Evolutionary conservation across 1,284 basidiomycete species (phyloP).

Genomic region (Cryptococcus sp.): DNA sequence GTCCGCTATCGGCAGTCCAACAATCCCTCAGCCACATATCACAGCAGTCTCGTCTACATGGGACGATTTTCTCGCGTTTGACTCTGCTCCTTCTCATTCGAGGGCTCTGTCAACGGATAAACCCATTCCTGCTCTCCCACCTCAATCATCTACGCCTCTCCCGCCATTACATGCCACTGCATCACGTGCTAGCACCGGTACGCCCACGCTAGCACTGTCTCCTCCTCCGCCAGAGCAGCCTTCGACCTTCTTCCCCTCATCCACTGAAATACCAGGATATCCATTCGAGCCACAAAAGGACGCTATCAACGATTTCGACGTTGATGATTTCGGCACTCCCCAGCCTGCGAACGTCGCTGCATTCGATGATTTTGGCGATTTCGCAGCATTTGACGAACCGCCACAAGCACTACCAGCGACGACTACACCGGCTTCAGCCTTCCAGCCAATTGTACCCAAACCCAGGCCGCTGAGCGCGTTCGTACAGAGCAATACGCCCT

Average conservation of each 20-base stretch:
- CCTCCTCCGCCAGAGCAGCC: slow-evolving; percentile 13
- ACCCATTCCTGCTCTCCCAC: neutral
- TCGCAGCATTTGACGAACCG: slow-evolving; percentile 24
- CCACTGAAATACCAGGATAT: neutral
- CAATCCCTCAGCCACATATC: slow-evolving; percentile 4
- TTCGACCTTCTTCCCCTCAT: neutral
- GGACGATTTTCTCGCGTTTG: slow-evolving; percentile 31
- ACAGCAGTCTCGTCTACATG: slow-evolving; percentile 19
- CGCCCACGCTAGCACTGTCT: slow-evolving; percentile 13
- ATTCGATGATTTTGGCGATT: slow-evolving; percentile 39
- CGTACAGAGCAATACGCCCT: neutral
- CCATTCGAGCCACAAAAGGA: slow-evolving; percentile 6
- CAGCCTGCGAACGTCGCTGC: slow-evolving; percentile 12
- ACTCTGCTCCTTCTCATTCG: neutral
- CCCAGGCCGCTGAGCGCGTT: too few species aligned
- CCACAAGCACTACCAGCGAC: neutral
- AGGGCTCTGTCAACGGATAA: neutral
- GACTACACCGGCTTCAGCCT: neutral
- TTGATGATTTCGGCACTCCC: slow-evolving; percentile 16
- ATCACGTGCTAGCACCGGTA: slow-evolving; percentile 2
- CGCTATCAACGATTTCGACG: slow-evolving; percentile 1
- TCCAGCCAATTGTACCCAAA: too few species aligned
- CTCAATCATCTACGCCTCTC: slow-evolving; percentile 1
- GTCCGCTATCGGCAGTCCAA: neutral
- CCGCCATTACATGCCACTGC: slow-evolving; percentile 1